Base-by-base conservation (phyloP, 305 asterid species). In the Salvia sclarea region DNA sequence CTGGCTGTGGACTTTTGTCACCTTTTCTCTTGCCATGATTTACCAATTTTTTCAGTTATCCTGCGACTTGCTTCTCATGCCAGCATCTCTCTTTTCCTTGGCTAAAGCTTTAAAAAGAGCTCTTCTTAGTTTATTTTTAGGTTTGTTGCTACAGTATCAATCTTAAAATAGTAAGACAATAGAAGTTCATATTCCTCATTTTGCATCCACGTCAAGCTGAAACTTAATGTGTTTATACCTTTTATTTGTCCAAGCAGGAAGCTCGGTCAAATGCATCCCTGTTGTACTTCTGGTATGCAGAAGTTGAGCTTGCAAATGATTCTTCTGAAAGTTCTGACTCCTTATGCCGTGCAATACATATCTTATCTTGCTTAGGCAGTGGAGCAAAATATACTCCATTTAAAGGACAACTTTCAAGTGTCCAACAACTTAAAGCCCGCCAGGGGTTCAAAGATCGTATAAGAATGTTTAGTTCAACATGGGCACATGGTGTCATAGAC, bases 271-370 rank as follows among this genome's bases (percentile, higher is more conserved):
- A 72, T 59, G 88, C 88, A 31, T 79, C 88, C 75, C 91, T 94
- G 66, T 77, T 94, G 79, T 83, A 94, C 79, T 82, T 89, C 48
- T 94, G 99, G 98, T 94, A 94, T 75, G 93, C 99, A 17, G 91
- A 94, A 79, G 75, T 79, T 86, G 99, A 94, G 85, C 82, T 87
- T 68, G 81, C 83, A 31, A 78, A 83, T 41, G 63, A 49, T 52
- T 55, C 78, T 76, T 77, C 78, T 53, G 83, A 68, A 66, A 75
- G 76, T 69, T 75, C 87, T 16, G 90, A 84, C 55, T 82, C 92
- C 17, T 68, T 69, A 10, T 68, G 64, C 11, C 97, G 97, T 50
- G 99, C 99, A 14, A 66, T 85, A 71, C 96, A 91, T 76, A 89
- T 91, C 65, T 77, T 94, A 55, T 87, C 93, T 81, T 91, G 91